Percentiles rank a stretch among this genome's conserved stretches.
These are phyloP conservation scores for Euphorbia pulcherrima DNA, from an alignment of 345 rosid species.

Conservation along the genomic window DNA sequence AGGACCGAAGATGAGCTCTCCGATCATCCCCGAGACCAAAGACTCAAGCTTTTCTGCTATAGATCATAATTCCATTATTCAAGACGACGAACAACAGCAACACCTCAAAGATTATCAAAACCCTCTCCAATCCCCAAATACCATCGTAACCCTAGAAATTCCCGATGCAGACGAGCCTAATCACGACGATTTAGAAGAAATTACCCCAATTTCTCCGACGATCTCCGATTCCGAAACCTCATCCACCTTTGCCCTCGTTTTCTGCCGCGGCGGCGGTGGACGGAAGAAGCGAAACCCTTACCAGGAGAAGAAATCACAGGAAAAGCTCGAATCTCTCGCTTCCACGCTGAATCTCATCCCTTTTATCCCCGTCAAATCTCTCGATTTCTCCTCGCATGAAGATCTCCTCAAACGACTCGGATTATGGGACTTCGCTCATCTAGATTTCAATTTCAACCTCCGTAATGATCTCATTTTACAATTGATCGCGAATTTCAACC, in stretches of 20 bases:
- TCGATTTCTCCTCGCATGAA: constrained; percentile 58
- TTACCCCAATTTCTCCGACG: constrained; percentile 9
- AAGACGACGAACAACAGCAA: neutral
- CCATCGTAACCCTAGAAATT: constrained; percentile 16
- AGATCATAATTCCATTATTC: neutral
- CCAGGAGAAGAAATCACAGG: constrained; percentile 35
- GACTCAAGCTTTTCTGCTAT: neutral
- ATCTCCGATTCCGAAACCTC: neutral
- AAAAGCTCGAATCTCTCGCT: constrained; percentile 47
- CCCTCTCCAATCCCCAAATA: constrained; percentile 13
- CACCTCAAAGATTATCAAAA: constrained; percentile 1
- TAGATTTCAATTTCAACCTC: constrained; percentile 51
- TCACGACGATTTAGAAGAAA: constrained; percentile 17
- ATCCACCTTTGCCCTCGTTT: neutral
- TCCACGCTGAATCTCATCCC: constrained; percentile 54
- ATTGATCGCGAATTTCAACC: constrained; percentile 52
- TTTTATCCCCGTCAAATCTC: constrained; percentile 49
- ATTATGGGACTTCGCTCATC: constrained; percentile 75
- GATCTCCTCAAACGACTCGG: constrained; percentile 56
- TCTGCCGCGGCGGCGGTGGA: constrained; percentile 12
- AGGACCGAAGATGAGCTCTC: constrained; percentile 5
- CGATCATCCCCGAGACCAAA: neutral
- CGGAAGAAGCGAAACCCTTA: constrained; percentile 8
- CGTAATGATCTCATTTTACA: constrained; percentile 55
- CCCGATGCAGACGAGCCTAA: constrained; percentile 16